Evolutionary conservation across 2,329 filamentous ascomycete genomes (phyloP).

Genomic region (Fusarium aywerte): DNA sequence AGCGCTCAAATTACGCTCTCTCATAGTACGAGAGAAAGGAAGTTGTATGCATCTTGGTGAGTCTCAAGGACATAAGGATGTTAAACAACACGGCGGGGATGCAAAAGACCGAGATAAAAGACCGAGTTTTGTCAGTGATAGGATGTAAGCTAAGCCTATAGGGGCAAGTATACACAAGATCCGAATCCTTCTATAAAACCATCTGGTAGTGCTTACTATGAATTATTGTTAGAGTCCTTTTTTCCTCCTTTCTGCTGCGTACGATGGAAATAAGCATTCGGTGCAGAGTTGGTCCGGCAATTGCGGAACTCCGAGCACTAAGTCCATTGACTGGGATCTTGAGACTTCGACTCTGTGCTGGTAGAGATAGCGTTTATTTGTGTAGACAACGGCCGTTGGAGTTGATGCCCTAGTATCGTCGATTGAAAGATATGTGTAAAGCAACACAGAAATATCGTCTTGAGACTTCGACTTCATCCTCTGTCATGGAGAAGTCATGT

Average conservation of each 20-base stretch:
- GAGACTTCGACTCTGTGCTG: neutral
- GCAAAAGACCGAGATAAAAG: conserved; percentile 33
- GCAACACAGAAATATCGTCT: too few relatives aligned
- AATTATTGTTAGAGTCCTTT: neutral
- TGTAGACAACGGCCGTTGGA: too few relatives aligned
- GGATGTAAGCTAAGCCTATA: conserved; percentile 9
- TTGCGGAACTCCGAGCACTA: neutral
- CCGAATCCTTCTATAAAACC: neutral
- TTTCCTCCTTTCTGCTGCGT: neutral
- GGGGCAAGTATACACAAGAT: neutral
- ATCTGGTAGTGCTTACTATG: neutral
- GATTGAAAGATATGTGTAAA: too few relatives aligned
- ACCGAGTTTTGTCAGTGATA: conserved; percentile 23
- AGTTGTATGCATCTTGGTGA: conserved; percentile 4
- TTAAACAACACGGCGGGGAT: conserved; percentile 3
- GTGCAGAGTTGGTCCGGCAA: conserved; percentile 17
- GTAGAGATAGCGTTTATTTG: neutral
- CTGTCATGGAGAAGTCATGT: neutral
- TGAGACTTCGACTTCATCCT: neutral
- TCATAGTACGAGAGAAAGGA: neutral
- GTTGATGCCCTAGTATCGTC: too few relatives aligned
- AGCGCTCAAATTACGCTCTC: neutral
- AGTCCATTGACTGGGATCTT: neutral
- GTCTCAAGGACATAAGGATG: neutral
- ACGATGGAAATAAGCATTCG: conserved; percentile 17